Base-by-base conservation (phyloP, 495 filamentous ascomycete genomes). In the Cudoniella acicularis region DNA sequence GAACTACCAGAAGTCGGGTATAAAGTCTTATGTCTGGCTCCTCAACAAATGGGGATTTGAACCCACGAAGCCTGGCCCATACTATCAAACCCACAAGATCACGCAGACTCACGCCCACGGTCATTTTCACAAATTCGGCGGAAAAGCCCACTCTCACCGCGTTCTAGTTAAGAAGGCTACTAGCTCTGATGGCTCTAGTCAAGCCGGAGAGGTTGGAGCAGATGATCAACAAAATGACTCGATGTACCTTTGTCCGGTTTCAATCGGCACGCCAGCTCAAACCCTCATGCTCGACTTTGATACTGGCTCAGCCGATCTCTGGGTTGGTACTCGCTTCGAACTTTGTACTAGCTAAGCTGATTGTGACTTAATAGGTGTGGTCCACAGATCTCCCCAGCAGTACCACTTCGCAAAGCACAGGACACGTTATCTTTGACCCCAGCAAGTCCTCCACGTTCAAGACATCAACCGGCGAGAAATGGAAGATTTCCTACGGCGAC, bases 401-500 rank as follows among this genome's bases (percentile, higher is more conserved):
- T 21, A 75, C 71, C 18, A 54, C 72, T 47, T 64, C 63, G n/a
- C 53, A 69, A 48, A 63, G 66, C 26, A 36, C 53, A 3, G 71
- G 69, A 36, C 81, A 83, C 67, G 74, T 72, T 22, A 70, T 78
- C 52, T 90, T 84, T 64, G 72, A 87, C 62, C 73, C 84, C 11
- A 73, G 64, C 23, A 80, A 86, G 63, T 91, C 88, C 4, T 77
- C 73, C 49, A 85, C 86, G 3, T 91, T 79, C 75, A 76, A 85
- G 67, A 65, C 70, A 16, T 45, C 73, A 20, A 57, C 72, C 4
- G 76, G 73, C 52, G 74, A 76, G 50, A 78, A 72, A 8, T 92
- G 87, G 89, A 73, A 81, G 70, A 90, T 91, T 65, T 77, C 79
- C 42, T 91, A 91, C 66, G 87, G 88, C 22, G 89, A 93, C 69